Base-by-base conservation (phyloP, 345 rosid species). In the Chamaenerion angustifolium region DNA sequence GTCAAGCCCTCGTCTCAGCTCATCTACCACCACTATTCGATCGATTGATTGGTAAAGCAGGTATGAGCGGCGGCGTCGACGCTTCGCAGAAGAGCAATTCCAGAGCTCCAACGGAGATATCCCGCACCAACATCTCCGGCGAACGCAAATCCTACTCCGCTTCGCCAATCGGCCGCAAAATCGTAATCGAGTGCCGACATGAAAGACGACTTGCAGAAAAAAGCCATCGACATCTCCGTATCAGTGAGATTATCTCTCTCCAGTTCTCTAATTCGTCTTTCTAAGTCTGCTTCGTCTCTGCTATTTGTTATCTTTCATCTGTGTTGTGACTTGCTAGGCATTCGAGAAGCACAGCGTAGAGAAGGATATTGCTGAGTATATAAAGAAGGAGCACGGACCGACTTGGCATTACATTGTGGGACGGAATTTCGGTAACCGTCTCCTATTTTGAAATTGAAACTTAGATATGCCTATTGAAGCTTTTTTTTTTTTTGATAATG, bases 331-430 rank as follows among this genome's bases (percentile, higher is more conserved):
- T 15, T 17, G 10, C 6, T 55, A 85, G 98, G 95, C 94, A 21
- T 83, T 81, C 63, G 94, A 86, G 76, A 79, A 69, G 72, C 52
- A 68, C 64, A 66, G 56, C 56, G 88, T 86, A 52, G 98, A 86
- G 84, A 90, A 90, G 69, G 98, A 83, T 65, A 83, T 85, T 27
- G 98, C 98, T 1, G 98, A 90, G 86, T 74, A 71, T 53, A 88
- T 88, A 56, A 88, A 88, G 78, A 88, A 88, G 76, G 97, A 85
- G 64, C 88, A 88, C 45, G 97, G 97, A 21, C 82, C 88, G 61
- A 90, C 98, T 66, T 89, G 98, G 98, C 98, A 89, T 68, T 90
- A 95, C 82, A 90, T 85, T 58, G 98, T 90, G 31, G 95, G 98
- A 56, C 87, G 95, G 59, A 90, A 89, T 78, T 90, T 90, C 48